Evolutionary conservation across 2,329 filamentous ascomycete genomes (phyloP).

Genomic region (Catunica adiposa): DNA sequence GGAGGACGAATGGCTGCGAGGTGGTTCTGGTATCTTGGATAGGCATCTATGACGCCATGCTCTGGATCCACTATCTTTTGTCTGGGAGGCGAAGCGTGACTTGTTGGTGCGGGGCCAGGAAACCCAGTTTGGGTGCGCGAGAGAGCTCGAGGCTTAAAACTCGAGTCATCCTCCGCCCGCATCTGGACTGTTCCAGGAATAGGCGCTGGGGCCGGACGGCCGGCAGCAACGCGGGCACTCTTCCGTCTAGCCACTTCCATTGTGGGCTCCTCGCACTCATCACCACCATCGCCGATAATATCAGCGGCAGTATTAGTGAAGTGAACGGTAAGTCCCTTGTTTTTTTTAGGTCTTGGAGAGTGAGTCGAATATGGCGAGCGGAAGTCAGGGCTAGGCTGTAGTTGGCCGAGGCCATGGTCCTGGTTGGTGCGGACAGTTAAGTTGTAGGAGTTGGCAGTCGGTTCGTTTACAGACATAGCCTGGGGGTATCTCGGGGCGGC

Average conservation of each 20-base stretch:
- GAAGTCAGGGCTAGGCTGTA: slow-evolving; percentile 27
- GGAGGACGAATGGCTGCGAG: slow-evolving; percentile 24
- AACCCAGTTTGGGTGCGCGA: slow-evolving; percentile 42
- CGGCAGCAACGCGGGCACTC: slow-evolving; percentile 18
- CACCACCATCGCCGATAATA: slow-evolving; percentile 80
- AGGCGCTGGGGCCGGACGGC: slow-evolving; percentile 16
- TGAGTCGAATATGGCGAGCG: slow-evolving; percentile 22
- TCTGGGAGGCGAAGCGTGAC: slow-evolving; percentile 17
- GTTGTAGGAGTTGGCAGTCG: slow-evolving; percentile 1
- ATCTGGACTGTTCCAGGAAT: slow-evolving; percentile 5
- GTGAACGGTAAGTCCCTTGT: slow-evolving; percentile 55
- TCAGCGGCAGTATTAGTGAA: slow-evolving; percentile 57
- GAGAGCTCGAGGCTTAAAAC: slow-evolving; percentile 38
- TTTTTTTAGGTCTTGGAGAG: slow-evolving; percentile 27
- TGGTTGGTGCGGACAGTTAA: slow-evolving; percentile 9
- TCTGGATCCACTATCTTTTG: slow-evolving; percentile 6
- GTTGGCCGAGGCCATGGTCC: slow-evolving; percentile 26
- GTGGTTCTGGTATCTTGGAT: slow-evolving; percentile 23
- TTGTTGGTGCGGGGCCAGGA: slow-evolving; percentile 17
- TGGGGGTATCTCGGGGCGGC: slow-evolving; percentile 39
- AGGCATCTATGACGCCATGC: not conserved
- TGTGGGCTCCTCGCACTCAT: slow-evolving; percentile 60
- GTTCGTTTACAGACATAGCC: slow-evolving; percentile 19
- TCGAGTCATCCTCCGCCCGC: slow-evolving; percentile 20
- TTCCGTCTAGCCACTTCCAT: slow-evolving; percentile 52